These are phyloP conservation scores for Pythium pyrilobum DNA, from an alignment of 352 stramenopile genomes.

Conservation along the genomic window DNA sequence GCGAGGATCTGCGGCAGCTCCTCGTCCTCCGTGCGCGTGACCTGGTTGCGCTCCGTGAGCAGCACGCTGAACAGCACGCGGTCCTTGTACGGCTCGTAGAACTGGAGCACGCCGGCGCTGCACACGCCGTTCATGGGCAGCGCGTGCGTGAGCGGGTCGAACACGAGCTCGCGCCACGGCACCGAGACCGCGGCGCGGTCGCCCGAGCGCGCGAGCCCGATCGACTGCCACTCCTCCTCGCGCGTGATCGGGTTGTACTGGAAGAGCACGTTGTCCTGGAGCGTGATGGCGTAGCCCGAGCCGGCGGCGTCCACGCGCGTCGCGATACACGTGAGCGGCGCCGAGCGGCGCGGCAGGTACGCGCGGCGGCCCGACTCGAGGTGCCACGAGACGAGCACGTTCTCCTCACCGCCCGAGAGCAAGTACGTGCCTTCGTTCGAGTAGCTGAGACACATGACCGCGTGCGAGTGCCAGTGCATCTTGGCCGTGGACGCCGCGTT, in stretches of 20 bases:
- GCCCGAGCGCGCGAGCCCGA: constrained; percentile 56
- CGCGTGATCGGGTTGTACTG: constrained; percentile 79
- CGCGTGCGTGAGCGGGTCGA: constrained; percentile 57
- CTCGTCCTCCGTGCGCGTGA: constrained; percentile 73
- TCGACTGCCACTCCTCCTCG: constrained; percentile 69
- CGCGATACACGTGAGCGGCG: constrained; percentile 47
- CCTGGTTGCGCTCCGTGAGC: constrained; percentile 79
- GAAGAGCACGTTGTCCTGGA: constrained; percentile 69
- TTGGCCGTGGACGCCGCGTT: constrained; percentile 31
- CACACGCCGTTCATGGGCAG: constrained; percentile 62
- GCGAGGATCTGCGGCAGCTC: constrained; percentile 43
- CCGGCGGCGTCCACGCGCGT: constrained; percentile 37
- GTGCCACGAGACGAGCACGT: constrained; percentile 85
- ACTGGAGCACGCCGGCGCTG: constrained; percentile 61
- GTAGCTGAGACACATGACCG: constrained; percentile 67
- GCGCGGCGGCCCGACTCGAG: constrained; percentile 64
- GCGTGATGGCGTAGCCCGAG: constrained; percentile 51
- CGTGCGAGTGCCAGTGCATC: constrained; percentile 87
- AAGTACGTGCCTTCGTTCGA: constrained; percentile 72
- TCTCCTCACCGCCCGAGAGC: constrained; percentile 81
- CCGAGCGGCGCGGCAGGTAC: constrained; percentile 76
- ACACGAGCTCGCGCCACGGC: constrained; percentile 44
- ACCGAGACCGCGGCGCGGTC: constrained; percentile 31
- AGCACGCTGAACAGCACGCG: constrained; percentile 63
- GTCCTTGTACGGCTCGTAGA: constrained; percentile 80